A percentile compares a stretch with the other conserved stretches of the same genome.
Evolutionary conservation across 2,329 filamentous ascomycete species (phyloP).

Genomic region (Aaosphaeria arxii): DNA sequence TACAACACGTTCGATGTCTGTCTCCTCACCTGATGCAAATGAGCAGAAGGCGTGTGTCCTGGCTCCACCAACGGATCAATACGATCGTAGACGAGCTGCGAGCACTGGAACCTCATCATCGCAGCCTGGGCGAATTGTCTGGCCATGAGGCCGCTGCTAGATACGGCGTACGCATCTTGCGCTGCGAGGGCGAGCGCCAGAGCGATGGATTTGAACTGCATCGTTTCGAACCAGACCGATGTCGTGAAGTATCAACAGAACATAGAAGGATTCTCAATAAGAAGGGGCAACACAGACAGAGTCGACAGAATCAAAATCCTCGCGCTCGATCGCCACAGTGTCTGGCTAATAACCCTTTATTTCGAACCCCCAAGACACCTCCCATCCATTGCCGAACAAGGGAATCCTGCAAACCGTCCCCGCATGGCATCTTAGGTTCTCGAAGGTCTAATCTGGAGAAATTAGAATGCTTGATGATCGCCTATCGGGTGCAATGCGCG

Average conservation of each 20-base stretch:
- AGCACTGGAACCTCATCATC: constrained; percentile 17
- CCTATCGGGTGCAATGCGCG: constrained; percentile 8
- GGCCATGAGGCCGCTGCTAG: constrained; percentile 14
- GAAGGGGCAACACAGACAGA: neutral
- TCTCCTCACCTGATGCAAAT: constrained; percentile 1
- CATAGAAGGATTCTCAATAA: neutral
- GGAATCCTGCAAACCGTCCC: constrained; percentile 5
- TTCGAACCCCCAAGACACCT: neutral
- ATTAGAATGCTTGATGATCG: constrained; percentile 4
- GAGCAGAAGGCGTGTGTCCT: constrained; percentile 5
- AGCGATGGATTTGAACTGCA: constrained; percentile 18
- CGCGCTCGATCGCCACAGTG: too few relatives aligned
- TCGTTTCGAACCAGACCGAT: constrained; percentile 1
- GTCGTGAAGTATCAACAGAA: neutral
- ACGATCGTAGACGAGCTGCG: constrained; percentile 10
- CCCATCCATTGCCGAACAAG: constrained; percentile 4
- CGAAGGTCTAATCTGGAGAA: constrained; percentile 2
- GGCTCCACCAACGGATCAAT: constrained; percentile 14
- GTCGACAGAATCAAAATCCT: neutral
- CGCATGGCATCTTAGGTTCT: neutral
- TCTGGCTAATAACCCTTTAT: neutral
- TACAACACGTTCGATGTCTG: neutral
- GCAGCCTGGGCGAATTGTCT: constrained; percentile 21
- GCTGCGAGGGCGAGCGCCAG: constrained; percentile 14
- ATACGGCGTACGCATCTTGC: constrained; percentile 13